Percentiles rank a stretch among this genome's conserved stretches.
Evolutionary conservation across 108 stramenopile species (phyloP).

Genomic region (Skeletonema potamos): DNA sequence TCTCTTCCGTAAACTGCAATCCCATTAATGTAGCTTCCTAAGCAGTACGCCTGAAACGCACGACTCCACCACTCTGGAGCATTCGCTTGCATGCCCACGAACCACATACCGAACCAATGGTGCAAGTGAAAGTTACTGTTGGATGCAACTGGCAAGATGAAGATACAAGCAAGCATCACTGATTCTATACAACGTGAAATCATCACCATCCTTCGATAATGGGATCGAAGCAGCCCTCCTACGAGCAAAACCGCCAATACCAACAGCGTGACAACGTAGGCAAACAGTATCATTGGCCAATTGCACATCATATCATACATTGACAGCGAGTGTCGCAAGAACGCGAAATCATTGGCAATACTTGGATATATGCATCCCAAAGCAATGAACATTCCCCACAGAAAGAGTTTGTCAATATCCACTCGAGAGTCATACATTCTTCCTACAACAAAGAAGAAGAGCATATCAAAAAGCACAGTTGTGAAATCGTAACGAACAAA

Average conservation of each 20-base stretch:
- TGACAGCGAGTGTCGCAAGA: slow-evolving; percentile 60
- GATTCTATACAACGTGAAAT: slow-evolving; percentile 50
- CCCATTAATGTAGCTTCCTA: slow-evolving; percentile 66
- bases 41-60: slow-evolving; percentile 52
- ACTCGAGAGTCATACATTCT: slow-evolving; percentile 45
- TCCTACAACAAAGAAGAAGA: slow-evolving; percentile 71
- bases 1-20: slow-evolving; percentile 73
- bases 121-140: slow-evolving; percentile 68
- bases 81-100: slow-evolving; percentile 64
- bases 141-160: slow-evolving; percentile 43
- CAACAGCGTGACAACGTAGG: slow-evolving; percentile 48
- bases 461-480: slow-evolving; percentile 52
- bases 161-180: slow-evolving; percentile 34
- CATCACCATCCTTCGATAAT: slow-evolving; percentile 36
- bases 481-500: slow-evolving; percentile 57
- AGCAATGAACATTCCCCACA: slow-evolving; percentile 42
- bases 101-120: slow-evolving; percentile 69
- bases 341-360: slow-evolving; percentile 36
- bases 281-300: slow-evolving; percentile 64
- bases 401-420: slow-evolving; percentile 42
- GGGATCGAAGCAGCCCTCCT: slow-evolving; percentile 33
- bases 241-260: slow-evolving; percentile 36
- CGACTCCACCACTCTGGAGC: slow-evolving; percentile 53
- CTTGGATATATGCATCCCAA: slow-evolving; percentile 54
- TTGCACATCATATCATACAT: slow-evolving; percentile 67